These are phyloP conservation scores for Castanea sativa DNA, from an alignment of 306 rosid genomes.

Conservation along the genomic window DNA sequence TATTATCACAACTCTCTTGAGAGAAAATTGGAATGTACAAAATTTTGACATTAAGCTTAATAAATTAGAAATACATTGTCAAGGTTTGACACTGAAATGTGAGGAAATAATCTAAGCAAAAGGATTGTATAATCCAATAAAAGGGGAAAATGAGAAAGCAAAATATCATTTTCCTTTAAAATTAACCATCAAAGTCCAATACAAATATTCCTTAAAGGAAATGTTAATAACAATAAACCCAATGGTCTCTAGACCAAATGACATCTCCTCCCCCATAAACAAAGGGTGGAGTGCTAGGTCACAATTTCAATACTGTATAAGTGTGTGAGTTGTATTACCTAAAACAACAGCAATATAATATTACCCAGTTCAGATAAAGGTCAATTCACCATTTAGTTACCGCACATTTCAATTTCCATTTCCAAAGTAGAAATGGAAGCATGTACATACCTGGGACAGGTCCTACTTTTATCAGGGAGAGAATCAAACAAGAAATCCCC, in stretches of 20 bases:
- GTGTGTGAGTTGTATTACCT: not conserved
- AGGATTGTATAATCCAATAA: too few species aligned
- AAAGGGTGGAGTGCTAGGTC: not conserved
- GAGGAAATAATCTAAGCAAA: not conserved
- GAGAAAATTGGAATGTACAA: not conserved
- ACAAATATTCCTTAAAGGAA: not conserved
- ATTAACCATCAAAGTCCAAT: not conserved
- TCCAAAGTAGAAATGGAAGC: constrained; percentile 8
- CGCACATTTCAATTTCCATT: not conserved
- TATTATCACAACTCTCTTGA: not conserved
- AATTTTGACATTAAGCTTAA: not conserved
- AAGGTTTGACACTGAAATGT: not conserved
- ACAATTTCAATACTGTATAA: not conserved
- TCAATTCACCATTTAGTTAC: not conserved
- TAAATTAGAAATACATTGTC: not conserved
- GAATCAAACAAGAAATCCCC: constrained; percentile 64
- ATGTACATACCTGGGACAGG: constrained; percentile 73
- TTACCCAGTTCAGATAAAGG: not conserved
- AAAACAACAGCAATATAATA: not conserved
- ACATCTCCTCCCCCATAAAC: not conserved
- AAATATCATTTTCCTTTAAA: too few species aligned
- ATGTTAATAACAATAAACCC: not conserved
- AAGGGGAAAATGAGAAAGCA: too few species aligned
- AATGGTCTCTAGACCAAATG: not conserved
- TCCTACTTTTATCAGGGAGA: constrained; percentile 60